Evolutionary conservation across 1,139 yeast species (phyloP).

Genomic region (Scheffersomyces quercinus): DNA sequence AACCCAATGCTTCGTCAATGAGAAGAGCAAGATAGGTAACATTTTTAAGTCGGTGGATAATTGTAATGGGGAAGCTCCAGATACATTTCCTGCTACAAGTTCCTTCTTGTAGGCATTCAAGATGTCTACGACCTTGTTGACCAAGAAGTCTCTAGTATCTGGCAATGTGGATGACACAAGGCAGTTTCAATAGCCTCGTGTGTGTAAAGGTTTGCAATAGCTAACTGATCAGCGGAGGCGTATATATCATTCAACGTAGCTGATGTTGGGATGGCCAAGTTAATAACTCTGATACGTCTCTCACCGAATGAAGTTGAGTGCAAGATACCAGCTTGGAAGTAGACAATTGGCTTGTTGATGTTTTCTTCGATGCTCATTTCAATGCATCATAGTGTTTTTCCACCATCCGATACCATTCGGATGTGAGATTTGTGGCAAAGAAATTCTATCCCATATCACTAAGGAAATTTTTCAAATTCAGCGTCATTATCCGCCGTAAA

Average conservation of each 20-base stretch:
- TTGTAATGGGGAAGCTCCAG: conserved; percentile 87
- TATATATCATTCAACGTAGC: conserved; percentile 75
- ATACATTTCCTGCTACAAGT: conserved; percentile 85
- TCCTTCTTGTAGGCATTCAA: conserved; percentile 84
- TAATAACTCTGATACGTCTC: conserved; percentile 90
- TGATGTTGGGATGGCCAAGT: conserved; percentile 86
- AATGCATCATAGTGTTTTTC: conserved; percentile 35
- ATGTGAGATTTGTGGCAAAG: no score
- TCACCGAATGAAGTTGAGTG: conserved; percentile 89
- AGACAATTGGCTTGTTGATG: conserved; percentile 75
- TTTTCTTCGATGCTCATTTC: conserved; percentile 86
- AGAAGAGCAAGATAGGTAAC: conserved; percentile 84
- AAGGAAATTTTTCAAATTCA: no score
- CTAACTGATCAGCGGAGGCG: conserved; percentile 96
- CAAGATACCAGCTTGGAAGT: conserved; percentile 89
- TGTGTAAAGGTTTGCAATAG: conserved; percentile 74
- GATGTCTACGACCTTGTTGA: conserved; percentile 69
- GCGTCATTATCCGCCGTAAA: no score
- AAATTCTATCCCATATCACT: no score
- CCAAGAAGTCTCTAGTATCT: conserved; percentile 78
- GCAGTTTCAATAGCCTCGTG: conserved; percentile 89
- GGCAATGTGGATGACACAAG: conserved; percentile 58
- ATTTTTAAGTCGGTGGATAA: conserved; percentile 86
- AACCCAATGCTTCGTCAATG: conserved; percentile 84
- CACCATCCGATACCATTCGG: no score